Percentiles rank a stretch among this genome's conserved stretches.
Conservation (phyloP, 225 moss, liverwort and hornwort species). For the Bryoerythrophyllum caledonicum region DNA sequence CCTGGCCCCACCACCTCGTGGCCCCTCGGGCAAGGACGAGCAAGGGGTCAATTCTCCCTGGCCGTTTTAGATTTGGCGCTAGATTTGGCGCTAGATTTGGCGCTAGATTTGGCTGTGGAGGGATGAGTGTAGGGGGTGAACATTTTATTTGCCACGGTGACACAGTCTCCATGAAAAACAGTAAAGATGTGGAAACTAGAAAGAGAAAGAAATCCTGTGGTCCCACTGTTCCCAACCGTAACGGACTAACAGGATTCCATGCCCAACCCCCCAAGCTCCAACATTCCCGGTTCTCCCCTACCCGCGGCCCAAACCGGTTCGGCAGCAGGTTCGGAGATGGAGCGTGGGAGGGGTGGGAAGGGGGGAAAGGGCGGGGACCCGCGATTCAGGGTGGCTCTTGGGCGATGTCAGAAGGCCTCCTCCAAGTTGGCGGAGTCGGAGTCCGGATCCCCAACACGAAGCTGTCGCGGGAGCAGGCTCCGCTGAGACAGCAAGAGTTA, state of each 20-base stretch:
- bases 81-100: too few relatives aligned
- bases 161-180: too few relatives aligned
- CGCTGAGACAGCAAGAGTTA: neutral
- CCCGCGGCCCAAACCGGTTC: neutral
- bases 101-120: too few relatives aligned
- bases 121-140: too few relatives aligned
- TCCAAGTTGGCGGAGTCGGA: neutral
- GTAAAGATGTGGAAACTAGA: too few relatives aligned
- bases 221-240: neutral
- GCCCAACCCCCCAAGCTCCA: conserved; percentile 15
- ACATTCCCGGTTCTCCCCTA: conserved; percentile 8
- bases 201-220: neutral
- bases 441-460: neutral
- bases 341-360: neutral
- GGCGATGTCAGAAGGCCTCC: conserved; percentile 20
- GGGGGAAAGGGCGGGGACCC: neutral
- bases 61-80: too few relatives aligned
- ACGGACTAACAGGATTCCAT: neutral
- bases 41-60: too few relatives aligned
- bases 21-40: too few relatives aligned
- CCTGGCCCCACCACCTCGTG: too few relatives aligned
- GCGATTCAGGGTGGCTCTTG: conserved; percentile 28
- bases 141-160: too few relatives aligned
- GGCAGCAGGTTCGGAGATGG: neutral
- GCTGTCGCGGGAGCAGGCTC: neutral